phyloP scores from a whole-genome alignment of 805 yeast species.

The Wickerhamiella musiphila region DNA sequence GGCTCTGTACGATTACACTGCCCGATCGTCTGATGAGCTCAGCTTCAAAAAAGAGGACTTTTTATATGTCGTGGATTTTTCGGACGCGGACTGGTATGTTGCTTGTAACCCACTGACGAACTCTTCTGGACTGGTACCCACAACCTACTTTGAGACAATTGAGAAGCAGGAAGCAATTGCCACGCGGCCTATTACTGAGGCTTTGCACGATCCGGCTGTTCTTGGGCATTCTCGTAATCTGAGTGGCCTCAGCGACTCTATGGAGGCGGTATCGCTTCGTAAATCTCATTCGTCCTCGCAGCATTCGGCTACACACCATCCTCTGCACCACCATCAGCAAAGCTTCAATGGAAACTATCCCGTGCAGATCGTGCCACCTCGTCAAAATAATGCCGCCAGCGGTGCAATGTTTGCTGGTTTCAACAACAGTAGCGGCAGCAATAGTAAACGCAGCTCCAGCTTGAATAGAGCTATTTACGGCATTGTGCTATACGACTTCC shows the following conservation, averaged over 20 bases:
- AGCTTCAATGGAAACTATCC: too few species aligned
- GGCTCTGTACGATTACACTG: conserved; percentile 59
- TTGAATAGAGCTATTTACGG: conserved; percentile 40
- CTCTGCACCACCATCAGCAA: too few species aligned
- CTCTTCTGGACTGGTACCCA: conserved; percentile 74
- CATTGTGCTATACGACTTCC: conserved; percentile 67
- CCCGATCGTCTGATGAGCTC: conserved; percentile 70
- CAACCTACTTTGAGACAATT: conserved; percentile 63
- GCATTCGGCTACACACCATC: neutral
- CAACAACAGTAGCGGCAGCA: neutral
- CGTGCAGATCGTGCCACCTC: neutral
- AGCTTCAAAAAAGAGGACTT: conserved; percentile 71
- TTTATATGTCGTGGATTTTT: conserved; percentile 55
- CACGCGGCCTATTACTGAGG: conserved; percentile 18
- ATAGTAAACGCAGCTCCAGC: neutral
- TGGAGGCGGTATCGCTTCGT: neutral
- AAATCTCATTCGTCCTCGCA: neutral
- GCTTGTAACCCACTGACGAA: conserved; percentile 75
- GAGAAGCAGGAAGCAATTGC: conserved; percentile 19
- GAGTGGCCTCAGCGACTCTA: conserved; percentile 1
- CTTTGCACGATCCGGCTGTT: conserved; percentile 7
- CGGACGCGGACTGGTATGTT: conserved; percentile 57
- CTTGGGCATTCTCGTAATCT: conserved; percentile 1
- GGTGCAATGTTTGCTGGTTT: too few species aligned
- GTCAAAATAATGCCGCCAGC: neutral